Evolutionary conservation across 2,329 filamentous ascomycete genomes (phyloP), one percentile per base, ranked within the genome.

Genomic region (Fusarium xyrophilum): DNA sequence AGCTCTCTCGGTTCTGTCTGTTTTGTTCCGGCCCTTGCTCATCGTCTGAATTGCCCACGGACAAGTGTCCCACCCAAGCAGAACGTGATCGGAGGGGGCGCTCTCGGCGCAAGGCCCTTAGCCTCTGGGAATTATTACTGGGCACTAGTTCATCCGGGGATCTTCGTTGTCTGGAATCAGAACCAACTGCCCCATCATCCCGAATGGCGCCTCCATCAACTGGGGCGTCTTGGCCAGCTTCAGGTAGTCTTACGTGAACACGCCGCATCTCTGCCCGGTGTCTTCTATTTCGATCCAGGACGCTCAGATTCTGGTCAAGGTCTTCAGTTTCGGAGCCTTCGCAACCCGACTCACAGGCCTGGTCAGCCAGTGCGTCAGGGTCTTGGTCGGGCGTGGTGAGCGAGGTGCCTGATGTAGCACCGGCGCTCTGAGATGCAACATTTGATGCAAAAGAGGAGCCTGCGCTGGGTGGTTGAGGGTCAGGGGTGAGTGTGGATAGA

Each of bases 401-500:
- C 32, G 75, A 66, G 13, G 82, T 85, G 63, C 80, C 80, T 23
- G 83, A 82, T 1, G 86, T 85, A 44, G 75, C 74, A 2, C 77
- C 79, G 4, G 79, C 78, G 55, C 76, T 80, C 64, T 83, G 83
- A 1, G 84, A 82, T 2, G 74, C 75, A 5, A 73, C 65, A 12
- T 84, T 84, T 13, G 92, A 94, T 1, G 89, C 86, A 76, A 97
- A 97, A 1, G 93, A 97, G 2, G 93, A 94, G 32, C 91, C 88
- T 4, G 88, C 87, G 71, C 91, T 96, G 1, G 93, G 93, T 5
- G 92, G 86, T 65, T 92, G 90, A 19, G 91, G 89, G 76, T 97
- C 93, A 1, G 93, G 92, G 0, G 91, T 90, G 64, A 97, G 86
- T 0, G 92, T 96, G 10, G 86, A 90, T 60, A 93, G 82, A 55